Base-by-base conservation (phyloP, 2,329 filamentous ascomycete genomes). In the Eurotiales sp. region DNA sequence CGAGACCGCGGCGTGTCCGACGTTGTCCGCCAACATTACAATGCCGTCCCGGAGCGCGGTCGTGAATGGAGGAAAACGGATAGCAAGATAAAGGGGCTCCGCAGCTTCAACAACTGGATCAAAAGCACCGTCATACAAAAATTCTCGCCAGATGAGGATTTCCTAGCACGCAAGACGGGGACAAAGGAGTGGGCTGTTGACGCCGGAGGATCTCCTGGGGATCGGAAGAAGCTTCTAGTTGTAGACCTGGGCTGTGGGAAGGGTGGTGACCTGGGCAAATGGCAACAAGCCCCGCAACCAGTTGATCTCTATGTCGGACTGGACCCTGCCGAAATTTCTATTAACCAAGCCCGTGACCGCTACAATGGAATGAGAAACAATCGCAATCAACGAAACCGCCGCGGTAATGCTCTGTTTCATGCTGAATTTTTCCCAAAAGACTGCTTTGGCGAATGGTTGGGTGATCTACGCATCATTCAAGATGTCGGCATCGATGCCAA, bases 101-200 rank as follows among this genome's bases (percentile, higher is more conserved):
- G 93, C 48, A 89, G 87, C 59, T 93, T 96, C 77, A 99, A 99
- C 75, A 99, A 99, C 71, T 99, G 93, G 93, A 82, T 99, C 72
- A 99, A 99, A 77, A 96, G 90, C 65, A 92, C 88, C 45, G 83
- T 97, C 60, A 97, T 99, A 59, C 91, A 97, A 67, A 96, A 96
- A 67, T 97, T 96, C 72, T 90, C 89, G 4, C 87, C 88, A 0
- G 84, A 86, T 57, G 87, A 92, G 67, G 84, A 88, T 55, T 85
- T 85, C 58, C 75, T 80, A 0, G 81, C 85, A 2, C 68, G 67
- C n/a, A 64, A 63, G 21, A 62, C 61, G 30, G 82, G 70, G 50
- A 65, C 64, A 36, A 69, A 71, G 52, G 70, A 72, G n/a, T 74
- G 70, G 72, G 69, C 68, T 23, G 66, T 72, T 45, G 68, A 64